Evolutionary conservation across 208 protist genomes (phyloP).

Genomic region (Kentomonas sorsogonicus): DNA sequence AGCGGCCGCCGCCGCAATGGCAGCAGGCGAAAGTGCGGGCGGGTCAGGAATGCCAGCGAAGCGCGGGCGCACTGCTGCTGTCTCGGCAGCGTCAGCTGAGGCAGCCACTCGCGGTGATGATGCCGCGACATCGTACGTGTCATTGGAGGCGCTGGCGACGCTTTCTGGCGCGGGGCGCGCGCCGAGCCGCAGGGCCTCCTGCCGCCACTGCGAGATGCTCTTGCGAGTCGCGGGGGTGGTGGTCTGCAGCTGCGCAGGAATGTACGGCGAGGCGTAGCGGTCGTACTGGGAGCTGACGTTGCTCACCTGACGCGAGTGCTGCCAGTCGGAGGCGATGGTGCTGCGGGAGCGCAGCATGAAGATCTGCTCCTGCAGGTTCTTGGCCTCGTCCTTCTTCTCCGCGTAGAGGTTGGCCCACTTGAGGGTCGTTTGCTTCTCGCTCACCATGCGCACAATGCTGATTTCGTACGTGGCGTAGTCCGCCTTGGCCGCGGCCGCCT

Average conservation of each 20-base stretch:
- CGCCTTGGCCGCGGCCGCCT: constrained; percentile 3
- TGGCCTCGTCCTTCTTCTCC: constrained; percentile 36
- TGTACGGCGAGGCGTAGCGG: constrained; percentile 41
- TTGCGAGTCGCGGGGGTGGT: constrained; percentile 6
- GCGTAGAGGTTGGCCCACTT: constrained; percentile 34
- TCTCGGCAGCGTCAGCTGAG: too few species aligned
- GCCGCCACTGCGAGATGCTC: constrained; percentile 25
- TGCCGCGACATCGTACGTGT: neutral
- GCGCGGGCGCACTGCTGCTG: too few species aligned
- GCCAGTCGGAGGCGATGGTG: neutral
- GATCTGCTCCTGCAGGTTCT: constrained; percentile 34
- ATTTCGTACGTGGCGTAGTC: constrained; percentile 28
- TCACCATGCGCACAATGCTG: constrained; percentile 23
- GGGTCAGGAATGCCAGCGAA: too few species aligned
- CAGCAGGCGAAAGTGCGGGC: too few species aligned
- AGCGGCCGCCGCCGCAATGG: too few species aligned
- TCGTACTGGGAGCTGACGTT: constrained; percentile 29
- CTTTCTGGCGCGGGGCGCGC: constrained; percentile 32
- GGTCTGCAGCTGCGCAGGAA: constrained; percentile 21
- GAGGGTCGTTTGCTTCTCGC: constrained; percentile 19
- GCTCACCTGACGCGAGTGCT: neutral
- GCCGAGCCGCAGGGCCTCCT: constrained; percentile 43
- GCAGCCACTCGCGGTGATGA: too few species aligned
- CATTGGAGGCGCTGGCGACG: neutral
- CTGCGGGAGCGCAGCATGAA: constrained; percentile 17